phyloP scores from a whole-genome alignment of 192 early-diverging fungal species.

The Podila horticola region DNA sequence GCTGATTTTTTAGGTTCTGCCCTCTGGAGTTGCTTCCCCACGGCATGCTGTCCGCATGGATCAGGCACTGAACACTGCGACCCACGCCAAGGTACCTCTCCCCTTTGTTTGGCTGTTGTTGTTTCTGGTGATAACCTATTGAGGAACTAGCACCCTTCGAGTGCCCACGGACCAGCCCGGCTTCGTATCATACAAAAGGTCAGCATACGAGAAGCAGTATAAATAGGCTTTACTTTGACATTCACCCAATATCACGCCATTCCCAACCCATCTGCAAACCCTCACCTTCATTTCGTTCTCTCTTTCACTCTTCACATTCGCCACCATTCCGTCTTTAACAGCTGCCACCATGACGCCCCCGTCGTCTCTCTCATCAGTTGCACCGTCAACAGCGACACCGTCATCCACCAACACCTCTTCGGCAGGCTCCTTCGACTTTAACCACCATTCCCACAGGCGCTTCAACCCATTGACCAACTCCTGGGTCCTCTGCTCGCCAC shows the following conservation, averaged over 20 bases:
- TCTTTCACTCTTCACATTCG: not conserved
- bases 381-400: not conserved
- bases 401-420: not conserved
- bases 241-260: not conserved
- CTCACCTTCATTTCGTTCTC: not conserved
- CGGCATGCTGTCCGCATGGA: too few relatives aligned
- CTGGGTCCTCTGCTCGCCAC: slow-evolving; percentile 98
- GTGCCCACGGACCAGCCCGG: too few relatives aligned
- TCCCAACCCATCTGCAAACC: not conserved
- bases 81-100: not conserved
- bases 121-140: not conserved
- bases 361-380: too few relatives aligned
- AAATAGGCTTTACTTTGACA: slow-evolving; percentile 5
- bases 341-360: too few relatives aligned
- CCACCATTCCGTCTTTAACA: not conserved
- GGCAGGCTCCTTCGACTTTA: slow-evolving; percentile 57
- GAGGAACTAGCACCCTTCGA: not conserved
- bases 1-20: too few relatives aligned
- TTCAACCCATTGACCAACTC: slow-evolving; percentile 91
- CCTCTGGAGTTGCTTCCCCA: too few relatives aligned
- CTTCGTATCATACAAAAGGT: too few relatives aligned
- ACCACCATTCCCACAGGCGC: slow-evolving; percentile 79
- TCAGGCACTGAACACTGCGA: not conserved
- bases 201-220: not conserved
- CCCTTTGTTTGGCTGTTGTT: not conserved